Percentiles rank a stretch among this genome's conserved stretches.
Conservation (phyloP, 805 yeast species). For the Hanseniaspora taiwanica region DNA sequence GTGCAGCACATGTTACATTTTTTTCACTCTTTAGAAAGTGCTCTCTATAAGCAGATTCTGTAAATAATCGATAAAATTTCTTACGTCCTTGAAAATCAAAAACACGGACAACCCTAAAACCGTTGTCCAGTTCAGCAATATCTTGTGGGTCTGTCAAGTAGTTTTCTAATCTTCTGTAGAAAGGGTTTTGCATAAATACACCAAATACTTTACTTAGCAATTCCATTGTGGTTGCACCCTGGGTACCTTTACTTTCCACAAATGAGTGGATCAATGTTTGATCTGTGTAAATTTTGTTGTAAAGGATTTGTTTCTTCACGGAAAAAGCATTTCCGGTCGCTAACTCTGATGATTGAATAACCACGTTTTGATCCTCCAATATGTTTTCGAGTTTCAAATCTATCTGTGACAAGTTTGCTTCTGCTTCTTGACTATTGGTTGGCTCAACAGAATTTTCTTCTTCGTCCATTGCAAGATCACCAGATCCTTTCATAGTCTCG, state of each 20-base stretch:
- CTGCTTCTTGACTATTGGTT: constrained; percentile 15
- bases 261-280: constrained; percentile 49
- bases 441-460: too few species aligned
- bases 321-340: not conserved
- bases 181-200: constrained; percentile 35
- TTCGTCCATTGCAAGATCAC: too few species aligned
- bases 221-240: constrained; percentile 51
- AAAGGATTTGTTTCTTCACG: constrained; percentile 9
- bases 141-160: constrained; percentile 30
- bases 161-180: constrained; percentile 37
- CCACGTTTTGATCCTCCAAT: constrained; percentile 16
- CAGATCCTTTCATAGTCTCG: too few species aligned
- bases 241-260: constrained; percentile 26
- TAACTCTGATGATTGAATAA: constrained; percentile 13
- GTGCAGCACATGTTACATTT: constrained; percentile 14
- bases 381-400: constrained; percentile 5
- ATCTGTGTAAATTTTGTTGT: constrained; percentile 48
- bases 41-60: constrained; percentile 28
- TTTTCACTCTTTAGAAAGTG: constrained; percentile 4
- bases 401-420: not conserved
- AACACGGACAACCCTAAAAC: constrained; percentile 38
- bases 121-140: constrained; percentile 16
- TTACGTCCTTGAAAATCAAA: constrained; percentile 63
- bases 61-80: constrained; percentile 55
- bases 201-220: constrained; percentile 42